Conservation (phyloP, 164 flowering plant species). For the Nymphaea thermarum region DNA sequence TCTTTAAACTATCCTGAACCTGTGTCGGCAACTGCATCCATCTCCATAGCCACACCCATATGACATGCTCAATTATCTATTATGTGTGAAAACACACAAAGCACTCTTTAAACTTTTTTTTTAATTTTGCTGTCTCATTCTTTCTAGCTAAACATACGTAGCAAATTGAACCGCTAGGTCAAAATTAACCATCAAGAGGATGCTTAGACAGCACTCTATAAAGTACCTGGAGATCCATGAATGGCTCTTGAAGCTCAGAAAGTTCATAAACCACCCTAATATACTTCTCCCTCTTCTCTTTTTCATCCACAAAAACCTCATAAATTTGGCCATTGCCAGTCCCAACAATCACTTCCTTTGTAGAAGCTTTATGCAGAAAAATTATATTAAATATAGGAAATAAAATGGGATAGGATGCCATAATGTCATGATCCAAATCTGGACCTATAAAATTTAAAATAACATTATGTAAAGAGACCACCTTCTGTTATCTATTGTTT, state of each 20-base stretch:
- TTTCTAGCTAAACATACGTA: too few relatives aligned
- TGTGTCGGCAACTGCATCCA: too few relatives aligned
- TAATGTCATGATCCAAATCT: not conserved
- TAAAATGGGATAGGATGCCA: not conserved
- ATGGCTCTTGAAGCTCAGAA: constrained; percentile 82
- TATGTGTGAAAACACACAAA: too few relatives aligned
- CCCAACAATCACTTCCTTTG: constrained; percentile 84
- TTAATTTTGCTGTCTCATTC: too few relatives aligned
- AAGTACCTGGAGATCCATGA: constrained; percentile 85
- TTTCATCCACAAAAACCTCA: constrained; percentile 92
- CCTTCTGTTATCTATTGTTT: constrained; percentile 94
- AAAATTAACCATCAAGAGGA: too few relatives aligned
- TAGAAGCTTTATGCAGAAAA: constrained; percentile 47
- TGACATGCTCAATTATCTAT: too few relatives aligned
- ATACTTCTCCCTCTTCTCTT: constrained; percentile 93
- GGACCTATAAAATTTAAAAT: not conserved
- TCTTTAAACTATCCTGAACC: too few relatives aligned
- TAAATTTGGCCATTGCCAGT: constrained; percentile 82
- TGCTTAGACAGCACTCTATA: too few relatives aligned
- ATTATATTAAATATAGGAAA: not conserved
- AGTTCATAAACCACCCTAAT: constrained; percentile 70
- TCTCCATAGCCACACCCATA: too few relatives aligned
- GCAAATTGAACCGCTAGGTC: too few relatives aligned
- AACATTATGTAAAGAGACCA: constrained; percentile 8
- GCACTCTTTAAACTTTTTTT: too few relatives aligned